Percentiles rank a stretch among this genome's conserved stretches.
phyloP scores from a whole-genome alignment of 1,139 yeast genomes.

The Geotrichum phurueaensis region DNA sequence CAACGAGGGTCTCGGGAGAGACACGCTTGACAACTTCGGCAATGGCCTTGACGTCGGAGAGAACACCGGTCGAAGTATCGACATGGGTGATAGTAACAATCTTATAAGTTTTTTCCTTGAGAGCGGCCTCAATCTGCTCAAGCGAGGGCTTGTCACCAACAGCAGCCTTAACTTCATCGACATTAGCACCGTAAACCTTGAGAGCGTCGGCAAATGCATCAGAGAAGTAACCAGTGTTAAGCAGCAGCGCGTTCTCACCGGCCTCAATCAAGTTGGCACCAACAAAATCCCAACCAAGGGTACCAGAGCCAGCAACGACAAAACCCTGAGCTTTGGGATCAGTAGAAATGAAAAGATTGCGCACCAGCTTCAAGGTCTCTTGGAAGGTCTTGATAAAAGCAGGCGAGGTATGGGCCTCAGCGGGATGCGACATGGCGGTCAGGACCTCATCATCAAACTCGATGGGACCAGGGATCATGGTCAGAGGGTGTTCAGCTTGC shows the following conservation, averaged over 20 bases:
- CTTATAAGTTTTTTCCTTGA: constrained; percentile 49
- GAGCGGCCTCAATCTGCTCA: constrained; percentile 50
- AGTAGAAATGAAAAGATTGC: constrained; percentile 68
- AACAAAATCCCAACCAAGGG: constrained; percentile 90
- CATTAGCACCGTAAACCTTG: constrained; percentile 67
- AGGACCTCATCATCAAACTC: constrained; percentile 80
- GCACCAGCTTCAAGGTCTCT: constrained; percentile 56
- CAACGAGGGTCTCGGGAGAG: constrained; percentile 73
- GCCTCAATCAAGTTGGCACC: constrained; percentile 65
- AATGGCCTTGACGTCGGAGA: constrained; percentile 63
- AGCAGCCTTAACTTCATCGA: constrained; percentile 53
- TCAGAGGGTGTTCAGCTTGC: constrained; percentile 42
- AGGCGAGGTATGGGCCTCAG: constrained; percentile 85
- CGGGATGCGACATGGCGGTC: constrained; percentile 76
- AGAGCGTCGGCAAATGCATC: constrained; percentile 82
- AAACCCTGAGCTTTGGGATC: constrained; percentile 66
- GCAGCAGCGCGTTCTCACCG: constrained; percentile 63
- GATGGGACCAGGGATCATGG: constrained; percentile 92
- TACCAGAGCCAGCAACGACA: constrained; percentile 85
- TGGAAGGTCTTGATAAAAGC: constrained; percentile 75
- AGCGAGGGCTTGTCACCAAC: constrained; percentile 67
- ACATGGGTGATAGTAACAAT: constrained; percentile 88
- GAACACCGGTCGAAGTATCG: constrained; percentile 92
- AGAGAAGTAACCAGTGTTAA: constrained; percentile 90
- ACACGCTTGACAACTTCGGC: constrained; percentile 54